Percentiles rank a stretch among this genome's conserved stretches.
These are phyloP conservation scores for Ganoderma meredithae DNA, from an alignment of 1,284 basidiomycete species.

Conservation along the genomic window DNA sequence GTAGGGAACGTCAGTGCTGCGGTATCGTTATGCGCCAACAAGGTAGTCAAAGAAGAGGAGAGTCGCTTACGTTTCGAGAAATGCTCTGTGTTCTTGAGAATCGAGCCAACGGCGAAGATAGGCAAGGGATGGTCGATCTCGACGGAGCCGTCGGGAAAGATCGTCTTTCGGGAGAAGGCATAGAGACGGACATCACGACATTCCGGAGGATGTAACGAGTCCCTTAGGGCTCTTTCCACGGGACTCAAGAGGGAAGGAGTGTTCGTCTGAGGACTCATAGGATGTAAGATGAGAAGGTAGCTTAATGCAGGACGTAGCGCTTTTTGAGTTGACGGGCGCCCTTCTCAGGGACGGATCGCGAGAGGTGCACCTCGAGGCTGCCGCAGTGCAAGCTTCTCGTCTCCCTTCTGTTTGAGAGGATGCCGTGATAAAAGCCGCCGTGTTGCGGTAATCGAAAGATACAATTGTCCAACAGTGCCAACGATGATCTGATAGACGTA, in stretches of 20 bases:
- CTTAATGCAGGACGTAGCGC: not conserved
- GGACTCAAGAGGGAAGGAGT: constrained; percentile 4
- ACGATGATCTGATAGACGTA: not conserved
- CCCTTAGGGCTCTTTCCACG: constrained; percentile 24
- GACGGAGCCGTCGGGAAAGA: constrained; percentile 15
- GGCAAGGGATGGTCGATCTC: constrained; percentile 31
- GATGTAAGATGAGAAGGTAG: not conserved
- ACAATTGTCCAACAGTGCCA: not conserved
- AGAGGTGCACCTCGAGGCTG: not conserved
- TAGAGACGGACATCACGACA: constrained; percentile 36
- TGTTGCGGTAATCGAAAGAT: not conserved
- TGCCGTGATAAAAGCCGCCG: not conserved
- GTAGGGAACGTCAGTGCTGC: not conserved
- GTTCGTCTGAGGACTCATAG: not conserved
- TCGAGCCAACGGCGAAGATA: constrained; percentile 30
- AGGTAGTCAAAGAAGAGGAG: not conserved
- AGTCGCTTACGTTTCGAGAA: constrained; percentile 32
- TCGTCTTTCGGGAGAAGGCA: constrained; percentile 30
- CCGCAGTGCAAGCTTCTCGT: not conserved
- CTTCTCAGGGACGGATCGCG: not conserved
- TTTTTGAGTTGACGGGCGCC: not conserved
- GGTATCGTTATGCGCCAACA: not conserved
- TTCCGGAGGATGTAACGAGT: constrained; percentile 21
- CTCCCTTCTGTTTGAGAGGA: not conserved
- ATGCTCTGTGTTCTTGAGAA: constrained; percentile 33